These are phyloP conservation scores for Phialocephala sp. DNA, from an alignment of 2,329 filamentous ascomycete species.

Conservation along the genomic window DNA sequence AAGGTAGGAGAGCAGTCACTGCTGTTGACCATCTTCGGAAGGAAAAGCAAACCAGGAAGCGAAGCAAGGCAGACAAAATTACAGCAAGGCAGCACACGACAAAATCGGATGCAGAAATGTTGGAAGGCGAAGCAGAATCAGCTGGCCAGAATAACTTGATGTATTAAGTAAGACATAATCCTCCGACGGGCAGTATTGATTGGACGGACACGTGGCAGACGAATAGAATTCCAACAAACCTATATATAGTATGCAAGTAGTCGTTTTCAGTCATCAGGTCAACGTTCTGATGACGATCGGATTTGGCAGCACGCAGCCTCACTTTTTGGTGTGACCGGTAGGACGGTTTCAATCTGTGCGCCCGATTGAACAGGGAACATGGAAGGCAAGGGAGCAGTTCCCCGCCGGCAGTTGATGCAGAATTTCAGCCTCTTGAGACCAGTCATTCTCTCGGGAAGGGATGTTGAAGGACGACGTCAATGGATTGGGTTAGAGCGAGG, in stretches of 20 bases:
- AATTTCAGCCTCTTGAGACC: conserved; percentile 5
- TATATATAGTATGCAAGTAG: conserved; percentile 24
- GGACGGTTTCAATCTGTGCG: conserved; percentile 1
- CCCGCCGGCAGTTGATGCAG: conserved; percentile 12
- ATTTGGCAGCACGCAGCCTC: conserved; percentile 9
- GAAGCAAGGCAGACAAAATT: not conserved
- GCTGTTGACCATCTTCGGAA: conserved; percentile 12
- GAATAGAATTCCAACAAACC: conserved; percentile 24
- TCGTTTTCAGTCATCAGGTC: conserved; percentile 9
- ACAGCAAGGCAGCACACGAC: conserved; percentile 15
- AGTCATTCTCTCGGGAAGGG: conserved; percentile 4
- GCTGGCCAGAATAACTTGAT: conserved; percentile 17
- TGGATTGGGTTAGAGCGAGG: not conserved
- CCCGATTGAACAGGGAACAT: not conserved
- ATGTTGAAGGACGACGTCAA: not conserved
- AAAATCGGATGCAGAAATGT: conserved; percentile 13
- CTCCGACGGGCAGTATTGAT: conserved; percentile 15
- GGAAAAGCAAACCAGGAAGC: not conserved
- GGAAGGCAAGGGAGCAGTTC: conserved; percentile 4
- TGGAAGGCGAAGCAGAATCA: conserved; percentile 16
- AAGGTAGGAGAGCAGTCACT: conserved; percentile 9
- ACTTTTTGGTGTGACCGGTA: not conserved
- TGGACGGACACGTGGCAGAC: conserved; percentile 28
- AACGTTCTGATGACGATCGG: conserved; percentile 5
- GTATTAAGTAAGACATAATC: conserved; percentile 23